Base-by-base conservation (phyloP, 352 stramenopile species). In the Elongisporangium anandrum region DNA sequence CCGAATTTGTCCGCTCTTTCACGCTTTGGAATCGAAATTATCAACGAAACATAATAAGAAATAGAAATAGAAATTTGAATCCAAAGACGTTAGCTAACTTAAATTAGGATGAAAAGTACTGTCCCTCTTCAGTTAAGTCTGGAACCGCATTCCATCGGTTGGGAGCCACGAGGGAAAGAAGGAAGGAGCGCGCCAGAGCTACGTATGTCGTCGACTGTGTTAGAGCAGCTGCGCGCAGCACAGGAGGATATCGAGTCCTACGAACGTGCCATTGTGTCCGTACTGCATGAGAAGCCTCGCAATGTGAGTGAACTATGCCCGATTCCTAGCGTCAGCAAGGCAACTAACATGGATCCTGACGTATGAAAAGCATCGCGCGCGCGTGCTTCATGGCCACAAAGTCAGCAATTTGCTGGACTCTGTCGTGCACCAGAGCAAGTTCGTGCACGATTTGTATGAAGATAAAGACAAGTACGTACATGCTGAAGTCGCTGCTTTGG, bases 231-330 rank as follows among this genome's bases (percentile, higher is more conserved):
- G 38, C 82, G 87, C 50, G 71, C 81, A 8, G 82, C 85, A 41
- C 84, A 93, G 56, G 87, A 95, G 66, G 79, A 88, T 63, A 79
- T 94, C 47, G 87, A 95, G 70, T 72, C 66, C 24, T 77, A 87
- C 52, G 87, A 95, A 62, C 79, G 84, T 38, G 74, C 79, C 17
- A 63, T 94, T 34, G 79, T 93, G 38, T 69, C 77, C 16, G 88
- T 88, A 22, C 61, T 95, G 34, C 68, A 80, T 45, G 81, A 92
- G 59, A 92, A 93, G 65, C 78, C 87, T 16, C 83, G 84, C 59
- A 94, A 92, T 29, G 86, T 95, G 77, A 63, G 81, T 75, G 20
- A 9, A 13, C 34, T 17, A 17, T 45, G 34, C 17, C 10, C 13
- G 34, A 45, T 45, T 45, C 34, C 34, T 45, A 17, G 34, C 34